Evolutionary conservation across 306 rosid genomes (phyloP).

Genomic region (Trichosanthes truncata): DNA sequence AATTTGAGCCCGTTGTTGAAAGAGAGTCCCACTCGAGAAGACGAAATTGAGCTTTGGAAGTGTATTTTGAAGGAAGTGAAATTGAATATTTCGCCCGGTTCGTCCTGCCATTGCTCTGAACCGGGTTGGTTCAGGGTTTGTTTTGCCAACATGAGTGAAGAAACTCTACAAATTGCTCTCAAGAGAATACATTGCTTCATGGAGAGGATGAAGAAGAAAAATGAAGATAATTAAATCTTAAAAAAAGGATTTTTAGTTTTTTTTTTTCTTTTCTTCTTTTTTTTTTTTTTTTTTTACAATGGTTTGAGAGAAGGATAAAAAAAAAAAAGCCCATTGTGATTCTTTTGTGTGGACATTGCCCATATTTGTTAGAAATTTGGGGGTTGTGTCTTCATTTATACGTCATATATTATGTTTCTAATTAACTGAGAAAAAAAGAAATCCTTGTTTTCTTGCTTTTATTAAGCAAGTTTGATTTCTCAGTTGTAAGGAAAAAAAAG

Average conservation of each 20-base stretch:
- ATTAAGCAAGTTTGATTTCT: background rate
- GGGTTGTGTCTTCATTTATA: slow-evolving; percentile 8
- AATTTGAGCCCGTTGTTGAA: slow-evolving; percentile 60
- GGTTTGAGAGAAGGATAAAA: background rate
- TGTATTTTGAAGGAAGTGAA: slow-evolving; percentile 40
- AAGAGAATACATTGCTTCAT: slow-evolving; percentile 50
- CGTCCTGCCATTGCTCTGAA: slow-evolving; percentile 82
- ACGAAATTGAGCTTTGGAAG: slow-evolving; percentile 65
- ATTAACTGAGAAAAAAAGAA: slow-evolving; percentile 11
- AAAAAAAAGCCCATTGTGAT: slow-evolving; percentile 6
- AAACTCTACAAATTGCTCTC: slow-evolving; percentile 57
- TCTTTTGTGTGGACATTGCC: background rate
- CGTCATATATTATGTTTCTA: background rate
- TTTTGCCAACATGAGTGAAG: slow-evolving; percentile 80
- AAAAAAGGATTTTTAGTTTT: background rate
- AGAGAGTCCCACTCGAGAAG: slow-evolving; percentile 41
- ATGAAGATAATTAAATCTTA: background rate
- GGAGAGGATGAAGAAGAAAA: slow-evolving; percentile 16
- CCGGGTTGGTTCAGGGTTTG: slow-evolving; percentile 98
- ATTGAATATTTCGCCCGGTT: slow-evolving; percentile 83
- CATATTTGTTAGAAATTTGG: background rate
- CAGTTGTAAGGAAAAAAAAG: background rate
- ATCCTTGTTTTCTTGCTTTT: slow-evolving; percentile 11
- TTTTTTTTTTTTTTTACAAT: slow-evolving; percentile 4
- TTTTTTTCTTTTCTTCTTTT: background rate